Conservation (phyloP, 306 rosid species). For the Carpinus viminea region DNA sequence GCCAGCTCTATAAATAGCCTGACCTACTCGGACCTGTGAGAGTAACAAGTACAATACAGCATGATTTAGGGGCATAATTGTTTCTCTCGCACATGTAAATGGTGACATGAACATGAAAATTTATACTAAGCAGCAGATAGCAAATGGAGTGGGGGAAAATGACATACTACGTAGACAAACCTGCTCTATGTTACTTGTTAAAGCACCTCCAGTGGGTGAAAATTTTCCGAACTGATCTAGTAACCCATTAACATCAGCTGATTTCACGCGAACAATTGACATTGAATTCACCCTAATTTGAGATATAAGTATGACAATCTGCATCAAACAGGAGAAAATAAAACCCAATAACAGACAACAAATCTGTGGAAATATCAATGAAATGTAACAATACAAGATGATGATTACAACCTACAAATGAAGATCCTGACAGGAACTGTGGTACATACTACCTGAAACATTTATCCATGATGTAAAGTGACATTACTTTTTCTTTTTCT, state of each 20-base stretch:
- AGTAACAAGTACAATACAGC: constrained; percentile 29
- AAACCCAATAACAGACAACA: constrained; percentile 26
- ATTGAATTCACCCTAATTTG: constrained; percentile 91
- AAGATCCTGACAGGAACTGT: neutral
- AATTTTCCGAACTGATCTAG: constrained; percentile 41
- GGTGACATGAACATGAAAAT: neutral
- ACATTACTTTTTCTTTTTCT: too few species aligned
- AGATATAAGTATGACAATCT: constrained; percentile 71
- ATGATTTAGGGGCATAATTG: constrained; percentile 16
- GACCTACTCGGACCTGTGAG: constrained; percentile 74
- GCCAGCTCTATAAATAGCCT: constrained; percentile 76
- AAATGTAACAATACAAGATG: neutral
- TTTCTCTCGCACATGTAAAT: constrained; percentile 3
- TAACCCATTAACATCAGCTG: constrained; percentile 49
- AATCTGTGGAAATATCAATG: neutral
- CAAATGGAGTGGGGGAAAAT: neutral
- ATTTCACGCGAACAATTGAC: constrained; percentile 72
- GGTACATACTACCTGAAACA: neutral
- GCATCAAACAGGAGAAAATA: constrained; percentile 36
- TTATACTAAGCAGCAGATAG: constrained; percentile 3
- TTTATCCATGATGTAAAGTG: neutral
- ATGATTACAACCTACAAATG: neutral
- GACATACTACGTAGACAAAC: constrained; percentile 39
- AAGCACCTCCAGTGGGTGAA: constrained; percentile 32
- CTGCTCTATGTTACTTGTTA: constrained; percentile 81